Evolutionary conservation across 108 stramenopile species (phyloP).

Genomic region (Stephanodiscus minutulus): DNA sequence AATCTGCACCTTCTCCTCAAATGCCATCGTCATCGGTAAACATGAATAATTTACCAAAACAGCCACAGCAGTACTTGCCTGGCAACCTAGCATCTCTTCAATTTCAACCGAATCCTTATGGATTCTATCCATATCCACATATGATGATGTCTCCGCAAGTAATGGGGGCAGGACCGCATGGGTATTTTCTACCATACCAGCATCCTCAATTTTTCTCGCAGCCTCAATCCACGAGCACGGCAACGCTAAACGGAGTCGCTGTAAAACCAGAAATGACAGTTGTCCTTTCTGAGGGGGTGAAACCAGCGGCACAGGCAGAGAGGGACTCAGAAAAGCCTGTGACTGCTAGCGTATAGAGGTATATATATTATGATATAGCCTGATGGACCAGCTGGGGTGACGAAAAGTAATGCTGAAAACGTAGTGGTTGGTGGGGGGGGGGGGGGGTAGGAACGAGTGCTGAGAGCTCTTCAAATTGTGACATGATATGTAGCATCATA

Average conservation of each 20-base stretch:
- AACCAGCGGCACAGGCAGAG: slow-evolving; percentile 5
- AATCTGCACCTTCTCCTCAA: not conserved
- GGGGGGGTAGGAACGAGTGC: too few species aligned
- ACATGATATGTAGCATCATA: too few species aligned
- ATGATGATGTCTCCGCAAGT: slow-evolving; percentile 9
- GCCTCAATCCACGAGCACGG: not conserved
- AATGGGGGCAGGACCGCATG: not conserved
- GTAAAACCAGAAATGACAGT: slow-evolving; percentile 2
- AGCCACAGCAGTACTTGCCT: not conserved
- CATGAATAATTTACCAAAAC: not conserved
- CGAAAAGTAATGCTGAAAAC: too few species aligned
- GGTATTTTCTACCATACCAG: slow-evolving; percentile 2
- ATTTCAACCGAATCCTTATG: slow-evolving; percentile 6
- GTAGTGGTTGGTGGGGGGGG: too few species aligned
- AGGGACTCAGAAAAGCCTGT: not conserved
- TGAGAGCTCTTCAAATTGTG: too few species aligned
- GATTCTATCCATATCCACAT: slow-evolving; percentile 5
- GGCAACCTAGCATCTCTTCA: not conserved
- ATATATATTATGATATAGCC: not conserved
- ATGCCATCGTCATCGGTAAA: not conserved
- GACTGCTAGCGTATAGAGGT: not conserved
- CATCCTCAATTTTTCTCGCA: not conserved
- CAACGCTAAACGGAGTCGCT: not conserved
- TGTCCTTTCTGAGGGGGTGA: not conserved
- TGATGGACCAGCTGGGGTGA: not conserved